These are phyloP conservation scores for Quambalaria eucalypti DNA, from an alignment of 1,284 basidiomycete species.

Conservation along the genomic window DNA sequence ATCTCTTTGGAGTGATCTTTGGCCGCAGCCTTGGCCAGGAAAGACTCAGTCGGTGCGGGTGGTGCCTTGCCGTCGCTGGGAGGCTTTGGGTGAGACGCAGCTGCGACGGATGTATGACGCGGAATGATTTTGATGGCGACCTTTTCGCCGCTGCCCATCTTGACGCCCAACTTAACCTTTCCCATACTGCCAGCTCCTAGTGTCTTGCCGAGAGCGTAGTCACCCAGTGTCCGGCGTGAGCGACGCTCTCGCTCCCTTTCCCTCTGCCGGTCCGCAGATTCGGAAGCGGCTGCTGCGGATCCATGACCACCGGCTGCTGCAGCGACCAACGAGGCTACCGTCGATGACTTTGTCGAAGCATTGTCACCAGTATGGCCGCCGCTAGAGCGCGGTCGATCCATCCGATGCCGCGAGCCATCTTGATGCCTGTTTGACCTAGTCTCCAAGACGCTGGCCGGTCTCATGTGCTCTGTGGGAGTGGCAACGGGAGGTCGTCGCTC, in stretches of 20 bases:
- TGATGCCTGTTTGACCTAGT: conserved; percentile 15
- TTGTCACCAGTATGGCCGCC: conserved; percentile 17
- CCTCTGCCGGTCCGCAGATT: conserved; percentile 12
- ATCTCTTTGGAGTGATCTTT: conserved; percentile 95
- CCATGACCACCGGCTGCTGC: not conserved
- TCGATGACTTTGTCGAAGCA: conserved; percentile 8
- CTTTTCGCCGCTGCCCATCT: conserved; percentile 82
- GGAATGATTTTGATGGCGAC: conserved; percentile 98
- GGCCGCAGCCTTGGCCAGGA: conserved; percentile 39
- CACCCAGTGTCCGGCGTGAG: conserved; percentile 56
- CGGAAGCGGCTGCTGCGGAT: conserved; percentile 10
- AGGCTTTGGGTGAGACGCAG: conserved; percentile 44
- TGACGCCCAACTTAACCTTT: conserved; percentile 91
- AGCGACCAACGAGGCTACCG: conserved; percentile 8
- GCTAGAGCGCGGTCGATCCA: conserved; percentile 9
- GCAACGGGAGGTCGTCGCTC: conserved; percentile 13
- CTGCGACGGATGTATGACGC: conserved; percentile 58
- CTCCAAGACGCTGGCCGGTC: conserved; percentile 29
- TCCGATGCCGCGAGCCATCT: conserved; percentile 14
- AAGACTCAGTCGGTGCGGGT: conserved; percentile 23
- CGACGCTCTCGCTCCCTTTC: conserved; percentile 26
- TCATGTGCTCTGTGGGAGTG: conserved; percentile 19
- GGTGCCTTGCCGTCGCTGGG: conserved; percentile 44
- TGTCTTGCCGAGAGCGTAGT: conserved; percentile 93
- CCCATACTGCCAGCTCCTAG: conserved; percentile 97